Percentiles rank a stretch among this genome's conserved stretches.
phyloP scores from a whole-genome alignment of 1,284 basidiomycete species.

The Ceratobasidium sp. region DNA sequence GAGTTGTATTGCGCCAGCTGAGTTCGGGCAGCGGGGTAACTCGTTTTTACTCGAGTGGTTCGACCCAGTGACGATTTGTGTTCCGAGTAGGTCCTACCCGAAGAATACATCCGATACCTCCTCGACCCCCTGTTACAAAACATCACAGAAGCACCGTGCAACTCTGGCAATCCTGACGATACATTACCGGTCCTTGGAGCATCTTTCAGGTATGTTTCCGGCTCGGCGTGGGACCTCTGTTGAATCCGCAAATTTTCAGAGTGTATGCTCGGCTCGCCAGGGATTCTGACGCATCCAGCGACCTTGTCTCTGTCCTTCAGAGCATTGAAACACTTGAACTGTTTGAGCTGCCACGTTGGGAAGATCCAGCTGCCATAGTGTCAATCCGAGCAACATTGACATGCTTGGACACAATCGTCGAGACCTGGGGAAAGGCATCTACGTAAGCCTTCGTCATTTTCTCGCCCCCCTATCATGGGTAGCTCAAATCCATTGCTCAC shows the following conservation, averaged over 20 bases:
- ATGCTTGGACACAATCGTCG: slow-evolving; percentile 16
- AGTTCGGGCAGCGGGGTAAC: background rate
- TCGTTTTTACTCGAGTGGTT: background rate
- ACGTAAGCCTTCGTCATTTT: slow-evolving; percentile 29
- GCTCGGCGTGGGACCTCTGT: slow-evolving; percentile 7
- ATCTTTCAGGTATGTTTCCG: slow-evolving; percentile 27
- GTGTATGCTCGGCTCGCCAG: slow-evolving; percentile 27
- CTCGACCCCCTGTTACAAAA: slow-evolving; percentile 12
- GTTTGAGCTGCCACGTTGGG: slow-evolving; percentile 14
- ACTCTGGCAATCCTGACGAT: background rate
- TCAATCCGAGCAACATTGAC: slow-evolving; percentile 13
- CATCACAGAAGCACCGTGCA: background rate
- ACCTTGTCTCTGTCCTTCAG: slow-evolving; percentile 20
- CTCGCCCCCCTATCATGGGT: slow-evolving; percentile 7
- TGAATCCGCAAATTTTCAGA: slow-evolving; percentile 13
- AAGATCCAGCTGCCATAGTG: background rate
- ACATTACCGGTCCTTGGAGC: slow-evolving; percentile 4
- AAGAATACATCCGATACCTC: slow-evolving; percentile 32
- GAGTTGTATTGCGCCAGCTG: slow-evolving; percentile 31
- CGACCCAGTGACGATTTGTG: background rate
- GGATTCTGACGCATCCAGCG: slow-evolving; percentile 6
- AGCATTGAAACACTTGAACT: slow-evolving; percentile 4
- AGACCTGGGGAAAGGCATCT: slow-evolving; percentile 13
- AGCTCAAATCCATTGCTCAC: background rate
- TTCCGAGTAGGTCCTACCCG: slow-evolving; percentile 21